Conservation (phyloP, 2,329 filamentous ascomycete species). For the Allantophomopsis lycopodina region DNA sequence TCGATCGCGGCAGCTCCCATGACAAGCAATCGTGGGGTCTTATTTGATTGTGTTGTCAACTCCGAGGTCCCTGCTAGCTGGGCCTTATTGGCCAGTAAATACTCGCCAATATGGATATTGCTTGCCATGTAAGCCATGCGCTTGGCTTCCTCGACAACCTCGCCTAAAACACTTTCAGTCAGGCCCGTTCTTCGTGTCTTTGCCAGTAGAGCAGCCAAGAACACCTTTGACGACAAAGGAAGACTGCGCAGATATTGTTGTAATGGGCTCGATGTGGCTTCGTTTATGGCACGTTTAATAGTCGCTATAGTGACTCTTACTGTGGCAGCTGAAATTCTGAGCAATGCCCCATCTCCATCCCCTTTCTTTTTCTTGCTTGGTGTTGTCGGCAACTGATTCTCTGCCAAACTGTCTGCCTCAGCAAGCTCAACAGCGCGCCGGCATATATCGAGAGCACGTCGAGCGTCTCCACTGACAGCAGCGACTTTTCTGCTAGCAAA, state of each 20-base stretch:
- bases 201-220: constrained; percentile 70
- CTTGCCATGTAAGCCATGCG: constrained; percentile 49
- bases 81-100: constrained; percentile 25
- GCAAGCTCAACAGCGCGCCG: constrained; percentile 89
- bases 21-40: constrained; percentile 34
- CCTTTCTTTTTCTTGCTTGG: constrained; percentile 41
- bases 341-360: constrained; percentile 13
- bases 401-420: constrained; percentile 48
- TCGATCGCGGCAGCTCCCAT: constrained; percentile 66
- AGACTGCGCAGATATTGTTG: constrained; percentile 79
- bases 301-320: constrained; percentile 79
- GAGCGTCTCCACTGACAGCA: constrained; percentile 86
- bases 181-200: constrained; percentile 73
- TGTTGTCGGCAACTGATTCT: constrained; percentile 30
- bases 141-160: constrained; percentile 77
- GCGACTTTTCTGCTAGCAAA: constrained; percentile 96
- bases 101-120: constrained; percentile 44
- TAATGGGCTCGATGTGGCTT: constrained; percentile 84
- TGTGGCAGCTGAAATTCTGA: constrained; percentile 7
- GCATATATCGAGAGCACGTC: constrained; percentile 89
- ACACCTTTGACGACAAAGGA: constrained; percentile 69
- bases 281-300: constrained; percentile 86
- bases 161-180: constrained; percentile 75
- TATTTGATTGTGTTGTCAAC: background rate
- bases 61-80: background rate